A percentile compares a stretch with the other conserved stretches of the same genome.
phyloP scores from a whole-genome alignment of 2,329 filamentous ascomycete genomes.

The Alternaria conjuncta region DNA sequence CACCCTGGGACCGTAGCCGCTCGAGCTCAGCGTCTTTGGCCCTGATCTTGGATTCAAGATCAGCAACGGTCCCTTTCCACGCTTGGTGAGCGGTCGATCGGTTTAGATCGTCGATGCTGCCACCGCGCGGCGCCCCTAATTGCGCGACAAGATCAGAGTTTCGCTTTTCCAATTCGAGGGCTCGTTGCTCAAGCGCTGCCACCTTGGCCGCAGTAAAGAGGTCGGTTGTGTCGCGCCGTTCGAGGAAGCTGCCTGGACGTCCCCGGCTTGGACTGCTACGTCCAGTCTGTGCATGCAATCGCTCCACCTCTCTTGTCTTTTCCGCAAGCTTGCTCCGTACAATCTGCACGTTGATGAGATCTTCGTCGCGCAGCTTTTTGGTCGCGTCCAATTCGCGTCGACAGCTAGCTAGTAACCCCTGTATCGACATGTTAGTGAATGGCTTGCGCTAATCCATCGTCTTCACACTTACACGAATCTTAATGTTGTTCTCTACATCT shows the following conservation, averaged over 20 bases:
- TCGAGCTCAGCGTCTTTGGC: conserved; percentile 40
- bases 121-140: conserved; percentile 35
- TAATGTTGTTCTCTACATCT: conserved; percentile 54
- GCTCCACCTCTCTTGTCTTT: conserved; percentile 47
- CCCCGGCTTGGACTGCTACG: conserved; percentile 34
- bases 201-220: conserved; percentile 52
- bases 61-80: conserved; percentile 42
- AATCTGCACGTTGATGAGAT: conserved; percentile 49
- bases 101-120: conserved; percentile 42
- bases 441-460: background rate
- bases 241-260: conserved; percentile 41
- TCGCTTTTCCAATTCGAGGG: conserved; percentile 51
- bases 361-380: conserved; percentile 51
- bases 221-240: conserved; percentile 46
- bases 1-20: conserved; percentile 18
- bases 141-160: conserved; percentile 47
- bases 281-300: conserved; percentile 28
- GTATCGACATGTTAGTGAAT: conserved; percentile 2
- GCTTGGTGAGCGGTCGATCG: conserved; percentile 44
- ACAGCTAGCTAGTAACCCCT: conserved; percentile 48
- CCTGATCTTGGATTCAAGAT: conserved; percentile 38
- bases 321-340: conserved; percentile 51
- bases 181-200: conserved; percentile 52
- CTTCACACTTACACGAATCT: conserved; percentile 40
- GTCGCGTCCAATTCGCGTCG: conserved; percentile 50